Conservation (phyloP, 106 monocot genomes). For the Platanthera zijinensis region DNA sequence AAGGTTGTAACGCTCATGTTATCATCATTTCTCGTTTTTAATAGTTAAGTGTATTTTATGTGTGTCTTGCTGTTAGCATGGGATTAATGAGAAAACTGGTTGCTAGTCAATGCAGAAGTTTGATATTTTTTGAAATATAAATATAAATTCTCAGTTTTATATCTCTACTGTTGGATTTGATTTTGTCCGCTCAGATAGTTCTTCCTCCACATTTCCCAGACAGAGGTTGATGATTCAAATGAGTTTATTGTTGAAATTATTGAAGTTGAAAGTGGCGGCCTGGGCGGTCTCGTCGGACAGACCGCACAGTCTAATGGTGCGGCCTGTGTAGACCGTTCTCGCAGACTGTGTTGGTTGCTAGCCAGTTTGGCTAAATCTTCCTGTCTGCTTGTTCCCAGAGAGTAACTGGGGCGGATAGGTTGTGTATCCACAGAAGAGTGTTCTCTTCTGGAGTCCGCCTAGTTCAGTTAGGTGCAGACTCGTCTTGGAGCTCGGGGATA, state of each 20-base stretch:
- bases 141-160: background rate
- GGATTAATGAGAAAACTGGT: background rate
- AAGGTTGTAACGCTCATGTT: background rate
- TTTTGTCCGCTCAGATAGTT: background rate
- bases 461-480: too few relatives aligned
- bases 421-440: too few relatives aligned
- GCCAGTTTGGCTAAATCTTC: too few relatives aligned
- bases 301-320: too few relatives aligned
- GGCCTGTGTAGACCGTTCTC: too few relatives aligned
- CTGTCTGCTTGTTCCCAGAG: too few relatives aligned
- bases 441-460: too few relatives aligned
- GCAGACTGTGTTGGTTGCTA: too few relatives aligned
- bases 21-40: background rate
- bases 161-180: background rate
- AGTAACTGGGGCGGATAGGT: too few relatives aligned
- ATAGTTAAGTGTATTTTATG: background rate
- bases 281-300: too few relatives aligned
- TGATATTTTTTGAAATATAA: background rate
- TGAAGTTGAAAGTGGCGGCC: too few relatives aligned
- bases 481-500: too few relatives aligned
- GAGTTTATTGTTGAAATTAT: slow-evolving; percentile 81
- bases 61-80: background rate
- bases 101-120: background rate
- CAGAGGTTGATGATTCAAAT: slow-evolving; percentile 87
- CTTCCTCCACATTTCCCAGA: slow-evolving; percentile 26